Evolutionary conservation across 2,329 filamentous ascomycete genomes (phyloP), one percentile per base, ranked within the genome.

Genomic region (Phyllosticta citrichinensis): DNA sequence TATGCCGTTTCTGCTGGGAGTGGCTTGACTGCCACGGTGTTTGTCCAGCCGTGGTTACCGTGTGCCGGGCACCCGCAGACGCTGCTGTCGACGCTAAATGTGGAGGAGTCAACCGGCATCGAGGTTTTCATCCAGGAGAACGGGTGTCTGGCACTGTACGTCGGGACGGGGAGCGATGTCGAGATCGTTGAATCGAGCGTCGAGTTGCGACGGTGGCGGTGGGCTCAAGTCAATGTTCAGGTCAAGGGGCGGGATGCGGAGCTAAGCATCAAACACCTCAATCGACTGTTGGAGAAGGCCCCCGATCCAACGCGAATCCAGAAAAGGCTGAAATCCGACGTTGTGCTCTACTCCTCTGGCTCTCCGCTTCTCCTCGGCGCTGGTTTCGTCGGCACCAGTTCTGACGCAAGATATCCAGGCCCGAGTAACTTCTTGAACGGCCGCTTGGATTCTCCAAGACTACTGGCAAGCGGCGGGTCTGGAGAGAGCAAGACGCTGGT

Each of bases 71-170:
- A 47, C 17, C 12, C 17, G 6, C 40, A 47, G 17, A 47, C 40
- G 17, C 40, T 47, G 40, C 40, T 47, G 14, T 47, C 40, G 40
- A 55, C 69, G 69, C 55, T 47, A 5, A 6, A 47, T 47, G 40
- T n/a, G 2, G 40, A 47, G 40, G n/a, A n/a, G 40, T 19, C 19
- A 1, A 47, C 14, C 40, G 40, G 40, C 17, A 5, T 47, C 12
- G 40, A 47, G 40, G 17, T 47, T 8, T 3, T 47, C 3, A 47
- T 47, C 14, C 14, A n/a, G 2, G 40, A 47, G 17, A 47, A n/a
- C n/a, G 40, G 40, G 4, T 47, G 17, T 47, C 40, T 47, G 1
- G 40, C 40, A 14, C 8, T 47, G 40, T 47, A 47, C n/a, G 40
- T 47, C 14, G 40, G 40, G n/a, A 47, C 40, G 14, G 40, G 40